These are phyloP conservation scores for Paramecium octaurelia DNA, from an alignment of 73 alveolate species.

Conservation along the genomic window DNA sequence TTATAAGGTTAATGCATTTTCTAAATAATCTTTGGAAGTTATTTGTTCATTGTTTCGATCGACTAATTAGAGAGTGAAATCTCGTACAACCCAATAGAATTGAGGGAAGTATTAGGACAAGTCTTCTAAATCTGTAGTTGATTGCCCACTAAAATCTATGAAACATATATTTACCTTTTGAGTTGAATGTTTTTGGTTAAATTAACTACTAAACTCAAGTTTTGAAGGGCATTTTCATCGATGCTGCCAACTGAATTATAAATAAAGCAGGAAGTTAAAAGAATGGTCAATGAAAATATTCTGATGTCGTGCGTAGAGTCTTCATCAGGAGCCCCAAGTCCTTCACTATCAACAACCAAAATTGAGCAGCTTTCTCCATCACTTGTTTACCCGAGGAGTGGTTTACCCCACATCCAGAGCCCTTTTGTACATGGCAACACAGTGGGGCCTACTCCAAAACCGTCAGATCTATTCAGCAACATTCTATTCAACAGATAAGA, in stretches of 20 bases:
- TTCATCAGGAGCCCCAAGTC: constrained; percentile 94
- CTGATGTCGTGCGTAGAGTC: constrained; percentile 95
- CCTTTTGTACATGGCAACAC: constrained; percentile 95
- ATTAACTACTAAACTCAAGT: constrained; percentile 81
- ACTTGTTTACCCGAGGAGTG: constrained; percentile 77
- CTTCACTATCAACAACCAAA: constrained; percentile 88
- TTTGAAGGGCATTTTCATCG: constrained; percentile 89
- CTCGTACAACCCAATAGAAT: constrained; percentile 97
- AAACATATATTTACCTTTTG: neutral
- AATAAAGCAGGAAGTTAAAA: constrained; percentile 83
- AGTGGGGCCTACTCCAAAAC: constrained; percentile 96
- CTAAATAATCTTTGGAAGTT: constrained; percentile 95
- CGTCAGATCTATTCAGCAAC: constrained; percentile 85
- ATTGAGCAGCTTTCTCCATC: constrained; percentile 86
- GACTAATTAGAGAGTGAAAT: constrained; percentile 89
- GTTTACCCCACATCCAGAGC: constrained; percentile 94
- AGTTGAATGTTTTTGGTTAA: constrained; percentile 86
- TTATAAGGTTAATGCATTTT: constrained; percentile 79
- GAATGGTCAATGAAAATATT: constrained; percentile 89
- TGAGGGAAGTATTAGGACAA: constrained; percentile 91
- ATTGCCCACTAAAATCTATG: constrained; percentile 53
- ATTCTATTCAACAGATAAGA: constrained; percentile 94
- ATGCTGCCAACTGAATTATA: constrained; percentile 92
- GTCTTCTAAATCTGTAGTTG: constrained; percentile 92
- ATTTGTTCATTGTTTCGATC: constrained; percentile 93